These are phyloP conservation scores for Sisymbrium altissimum DNA, from an alignment of 345 rosid genomes.

Conservation along the genomic window DNA sequence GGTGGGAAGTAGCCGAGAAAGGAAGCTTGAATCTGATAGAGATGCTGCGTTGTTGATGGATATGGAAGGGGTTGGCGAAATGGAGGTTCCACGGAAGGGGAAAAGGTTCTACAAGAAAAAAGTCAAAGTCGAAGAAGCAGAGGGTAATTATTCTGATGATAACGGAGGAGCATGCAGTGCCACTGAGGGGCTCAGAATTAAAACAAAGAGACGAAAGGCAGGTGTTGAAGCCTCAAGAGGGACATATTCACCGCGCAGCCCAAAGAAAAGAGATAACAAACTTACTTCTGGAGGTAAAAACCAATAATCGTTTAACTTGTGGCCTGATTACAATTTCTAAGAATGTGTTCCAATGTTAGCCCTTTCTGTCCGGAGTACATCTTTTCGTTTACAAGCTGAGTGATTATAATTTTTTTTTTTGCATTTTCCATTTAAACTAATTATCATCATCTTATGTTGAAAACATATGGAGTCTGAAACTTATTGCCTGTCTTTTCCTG, in stretches of 20 bases:
- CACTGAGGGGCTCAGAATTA: constrained; percentile 58
- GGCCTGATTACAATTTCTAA: constrained; percentile 2
- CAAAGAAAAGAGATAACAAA: constrained; percentile 55
- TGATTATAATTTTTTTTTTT: constrained; percentile 9
- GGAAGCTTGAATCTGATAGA: constrained; percentile 40
- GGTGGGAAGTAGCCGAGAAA: constrained; percentile 43
- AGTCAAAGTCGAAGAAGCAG: constrained; percentile 47
- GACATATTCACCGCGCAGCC: constrained; percentile 39
- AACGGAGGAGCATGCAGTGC: constrained; percentile 83
- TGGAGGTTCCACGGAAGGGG: constrained; percentile 56
- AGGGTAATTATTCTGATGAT: constrained; percentile 56
- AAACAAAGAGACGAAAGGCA: constrained; percentile 42
- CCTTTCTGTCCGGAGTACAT: background rate
- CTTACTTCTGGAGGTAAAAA: constrained; percentile 63
- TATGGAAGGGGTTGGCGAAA: constrained; percentile 65
- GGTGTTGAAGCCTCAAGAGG: constrained; percentile 43
- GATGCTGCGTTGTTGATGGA: constrained; percentile 45
- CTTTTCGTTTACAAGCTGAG: no score
- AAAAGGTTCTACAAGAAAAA: constrained; percentile 57
- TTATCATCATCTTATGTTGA: constrained; percentile 1
- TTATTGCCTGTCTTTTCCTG: constrained; percentile 7
- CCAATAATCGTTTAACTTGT: background rate
- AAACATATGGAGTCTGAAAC: constrained; percentile 3
- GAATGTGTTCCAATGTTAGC: background rate
- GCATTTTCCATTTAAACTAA: background rate